Conservation (phyloP, 805 yeast genomes). For the Ogataea dorogensis region DNA sequence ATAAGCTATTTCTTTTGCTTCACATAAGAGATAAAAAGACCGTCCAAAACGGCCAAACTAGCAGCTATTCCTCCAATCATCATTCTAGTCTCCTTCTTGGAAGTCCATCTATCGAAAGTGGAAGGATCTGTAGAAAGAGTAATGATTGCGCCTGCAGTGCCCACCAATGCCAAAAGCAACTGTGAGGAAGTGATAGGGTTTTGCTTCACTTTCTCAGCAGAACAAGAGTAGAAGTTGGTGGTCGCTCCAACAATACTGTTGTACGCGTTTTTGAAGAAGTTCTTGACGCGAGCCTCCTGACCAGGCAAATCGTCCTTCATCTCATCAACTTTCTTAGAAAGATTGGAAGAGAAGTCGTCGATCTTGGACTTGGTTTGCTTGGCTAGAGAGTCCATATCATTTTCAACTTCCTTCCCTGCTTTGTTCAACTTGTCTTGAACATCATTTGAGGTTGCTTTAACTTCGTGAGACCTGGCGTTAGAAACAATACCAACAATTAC, state of each 20-base stretch:
- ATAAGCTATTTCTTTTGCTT: slow-evolving; percentile 15
- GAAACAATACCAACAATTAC: slow-evolving; percentile 2
- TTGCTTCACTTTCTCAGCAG: slow-evolving; percentile 17
- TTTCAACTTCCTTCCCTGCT: slow-evolving; percentile 13
- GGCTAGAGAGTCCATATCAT: slow-evolving; percentile 19
- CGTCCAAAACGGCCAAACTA: slow-evolving; percentile 19
- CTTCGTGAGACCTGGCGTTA: slow-evolving; percentile 15
- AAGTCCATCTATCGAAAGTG: slow-evolving; percentile 14
- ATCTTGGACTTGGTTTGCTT: slow-evolving; percentile 18
- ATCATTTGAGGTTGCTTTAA: slow-evolving; percentile 16
- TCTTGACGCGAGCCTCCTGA: slow-evolving; percentile 17
- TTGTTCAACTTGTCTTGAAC: slow-evolving; percentile 16
- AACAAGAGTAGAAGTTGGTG: slow-evolving; percentile 12
- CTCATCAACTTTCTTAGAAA: slow-evolving; percentile 22
- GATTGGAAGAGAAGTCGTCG: slow-evolving; percentile 15
- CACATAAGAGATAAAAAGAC: slow-evolving; percentile 18
- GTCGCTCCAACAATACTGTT: slow-evolving; percentile 12
- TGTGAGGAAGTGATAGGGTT: slow-evolving; percentile 26
- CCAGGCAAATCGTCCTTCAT: slow-evolving; percentile 22
- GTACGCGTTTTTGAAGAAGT: slow-evolving; percentile 17
- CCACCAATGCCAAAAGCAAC: slow-evolving; percentile 21
- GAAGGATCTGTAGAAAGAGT: slow-evolving; percentile 18
- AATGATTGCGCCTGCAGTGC: slow-evolving; percentile 20
- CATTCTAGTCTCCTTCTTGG: slow-evolving; percentile 11
- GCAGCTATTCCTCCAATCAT: slow-evolving; percentile 16